Evolutionary conservation across 2,329 filamentous ascomycete species (phyloP).

Genomic region (Alternaria sp.): DNA sequence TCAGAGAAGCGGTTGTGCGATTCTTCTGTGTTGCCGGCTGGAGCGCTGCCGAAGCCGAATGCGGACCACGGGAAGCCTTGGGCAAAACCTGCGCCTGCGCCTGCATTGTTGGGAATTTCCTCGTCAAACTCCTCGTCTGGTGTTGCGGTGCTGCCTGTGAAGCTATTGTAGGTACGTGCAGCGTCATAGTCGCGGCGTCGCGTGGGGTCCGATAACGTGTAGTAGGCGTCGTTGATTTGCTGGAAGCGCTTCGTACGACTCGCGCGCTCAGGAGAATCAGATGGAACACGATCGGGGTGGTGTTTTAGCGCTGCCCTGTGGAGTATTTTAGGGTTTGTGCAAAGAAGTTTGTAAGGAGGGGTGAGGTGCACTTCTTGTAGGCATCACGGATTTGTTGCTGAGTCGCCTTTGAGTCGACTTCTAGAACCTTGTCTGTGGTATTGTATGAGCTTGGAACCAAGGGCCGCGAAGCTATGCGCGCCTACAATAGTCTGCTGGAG

Average conservation of each 20-base stretch:
- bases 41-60: constrained; percentile 66
- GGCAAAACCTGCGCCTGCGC: constrained; percentile 22
- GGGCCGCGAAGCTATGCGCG: neutral
- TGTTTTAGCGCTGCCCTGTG: constrained; percentile 84
- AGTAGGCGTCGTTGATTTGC: constrained; percentile 92
- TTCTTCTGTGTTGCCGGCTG: constrained; percentile 56
- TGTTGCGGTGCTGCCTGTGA: constrained; percentile 54
- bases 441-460: neutral
- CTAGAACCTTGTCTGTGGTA: constrained; percentile 60
- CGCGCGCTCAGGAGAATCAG: constrained; percentile 82
- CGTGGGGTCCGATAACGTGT: constrained; percentile 81
- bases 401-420: constrained; percentile 76
- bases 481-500: constrained; percentile 41
- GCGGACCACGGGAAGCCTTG: constrained; percentile 79
- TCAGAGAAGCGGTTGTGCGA: constrained; percentile 68
- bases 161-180: constrained; percentile 67
- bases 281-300: constrained; percentile 89
- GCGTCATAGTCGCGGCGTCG: constrained; percentile 86
- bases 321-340: constrained; percentile 10
- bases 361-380: constrained; percentile 77
- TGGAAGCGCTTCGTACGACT: constrained; percentile 88
- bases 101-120: constrained; percentile 54
- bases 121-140: constrained; percentile 60
- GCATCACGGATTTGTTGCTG: constrained; percentile 89
- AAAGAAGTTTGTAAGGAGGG: neutral